Conservation (phyloP, 805 yeast species). For the Yarrowia sp. region DNA sequence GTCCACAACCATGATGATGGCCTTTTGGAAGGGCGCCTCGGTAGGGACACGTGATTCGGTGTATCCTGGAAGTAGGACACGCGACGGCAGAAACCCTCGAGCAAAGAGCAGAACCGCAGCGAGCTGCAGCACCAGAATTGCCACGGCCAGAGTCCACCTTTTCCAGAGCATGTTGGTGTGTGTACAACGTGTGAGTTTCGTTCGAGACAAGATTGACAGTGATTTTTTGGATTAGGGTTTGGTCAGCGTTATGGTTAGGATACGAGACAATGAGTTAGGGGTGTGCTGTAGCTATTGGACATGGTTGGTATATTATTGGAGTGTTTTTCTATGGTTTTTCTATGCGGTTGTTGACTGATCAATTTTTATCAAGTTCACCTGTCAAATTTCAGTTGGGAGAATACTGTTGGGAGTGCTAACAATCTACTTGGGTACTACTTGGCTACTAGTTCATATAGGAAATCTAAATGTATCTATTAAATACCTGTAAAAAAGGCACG, state of each 20-base stretch:
- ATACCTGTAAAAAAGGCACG: not conserved
- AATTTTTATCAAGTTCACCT: too few species aligned
- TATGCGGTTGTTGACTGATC: too few species aligned
- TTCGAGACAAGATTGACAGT: too few species aligned
- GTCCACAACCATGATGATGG: constrained; percentile 84
- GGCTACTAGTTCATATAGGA: too few species aligned
- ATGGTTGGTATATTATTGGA: too few species aligned
- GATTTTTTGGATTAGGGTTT: not conserved
- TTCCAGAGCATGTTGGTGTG: constrained; percentile 23
- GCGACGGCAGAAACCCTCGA: constrained; percentile 89
- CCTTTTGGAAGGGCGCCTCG: constrained; percentile 50
- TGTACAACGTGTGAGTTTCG: not conserved
- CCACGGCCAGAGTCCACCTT: constrained; percentile 23
- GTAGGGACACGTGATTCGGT: constrained; percentile 38
- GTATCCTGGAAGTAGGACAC: constrained; percentile 65
- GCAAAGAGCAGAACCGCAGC: constrained; percentile 63
- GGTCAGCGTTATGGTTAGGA: not conserved
- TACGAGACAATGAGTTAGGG: too few species aligned
- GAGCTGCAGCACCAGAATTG: constrained; percentile 43
- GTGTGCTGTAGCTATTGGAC: too few species aligned
- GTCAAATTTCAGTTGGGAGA: too few species aligned
- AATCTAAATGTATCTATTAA: constrained; percentile 4
- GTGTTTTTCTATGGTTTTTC: too few species aligned
- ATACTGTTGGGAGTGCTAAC: too few species aligned
- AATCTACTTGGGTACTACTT: not conserved